Evolutionary conservation across 345 rosid species (phyloP), one percentile per base, ranked within the genome.

Genomic region (Linum tenue): DNA sequence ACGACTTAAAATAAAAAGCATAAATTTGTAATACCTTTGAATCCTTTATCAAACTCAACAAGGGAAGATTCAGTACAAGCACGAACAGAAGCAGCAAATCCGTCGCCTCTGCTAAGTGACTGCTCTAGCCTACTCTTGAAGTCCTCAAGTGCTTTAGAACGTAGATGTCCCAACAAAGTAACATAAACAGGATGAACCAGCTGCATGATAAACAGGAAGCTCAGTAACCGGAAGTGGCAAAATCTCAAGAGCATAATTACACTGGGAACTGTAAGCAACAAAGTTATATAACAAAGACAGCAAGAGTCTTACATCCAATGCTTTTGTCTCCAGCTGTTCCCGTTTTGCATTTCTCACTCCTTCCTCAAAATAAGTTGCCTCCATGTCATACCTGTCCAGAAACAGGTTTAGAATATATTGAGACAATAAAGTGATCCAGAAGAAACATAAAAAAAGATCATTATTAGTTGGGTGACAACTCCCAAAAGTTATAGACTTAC

Each of bases 291-390:
- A 37, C 10, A 57, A 17, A 57, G 11, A 57, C 35, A 57, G 37
- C 3, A 57, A 15, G 7, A 55, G 57, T 10, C 84, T 78, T 81
- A 90, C 96, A 72, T 83, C 84, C 69, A 90, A 76, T 48, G 86
- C 83, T 83, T 83, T 85, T 61, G 79, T 68, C 69, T 84, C 80
- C 68, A 90, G 55, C 56, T 75, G 82, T 70, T 78, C 44, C 65
- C 81, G 74, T 72, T 81, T 90, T 42, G 80, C 83, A 73, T 79
- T 78, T 76, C 85, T 76, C 55, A 90, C 94, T 72, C 81, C 84
- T 68, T 87, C 89, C 64, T 90, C 94, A 55, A 85, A 90, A 79
- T 87, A 87, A 60, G 77, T 69, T 62, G 88, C 77, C 78, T 87
- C 96, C 60, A 3, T 65, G 44, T 86, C 86, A 55, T 89, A 89